phyloP scores from a whole-genome alignment of 768 basidiomycete genomes.

The Boletus barrowsii region DNA sequence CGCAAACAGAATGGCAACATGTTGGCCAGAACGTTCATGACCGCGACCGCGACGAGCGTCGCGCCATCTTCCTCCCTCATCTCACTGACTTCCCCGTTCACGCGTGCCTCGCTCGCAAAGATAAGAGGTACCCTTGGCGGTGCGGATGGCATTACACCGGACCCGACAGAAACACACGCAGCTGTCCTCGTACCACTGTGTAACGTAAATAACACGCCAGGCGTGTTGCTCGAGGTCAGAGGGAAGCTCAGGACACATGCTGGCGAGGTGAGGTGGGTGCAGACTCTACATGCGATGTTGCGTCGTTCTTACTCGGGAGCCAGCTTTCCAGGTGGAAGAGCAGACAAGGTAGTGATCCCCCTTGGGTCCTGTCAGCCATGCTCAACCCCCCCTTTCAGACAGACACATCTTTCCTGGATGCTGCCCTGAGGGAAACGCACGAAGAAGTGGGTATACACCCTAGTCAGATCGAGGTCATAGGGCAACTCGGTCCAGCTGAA shows the following conservation, averaged over 20 bases:
- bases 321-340: slow-evolving; percentile 75
- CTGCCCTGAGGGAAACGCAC: slow-evolving; percentile 68
- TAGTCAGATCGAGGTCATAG: slow-evolving; percentile 62
- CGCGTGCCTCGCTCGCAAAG: slow-evolving; percentile 30
- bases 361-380: background rate
- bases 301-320: background rate
- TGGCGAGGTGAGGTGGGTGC: slow-evolving; percentile 73
- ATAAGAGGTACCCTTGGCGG: slow-evolving; percentile 30
- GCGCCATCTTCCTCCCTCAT: slow-evolving; percentile 18
- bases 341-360: slow-evolving; percentile 50
- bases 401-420: slow-evolving; percentile 49
- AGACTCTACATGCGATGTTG: background rate
- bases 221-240: slow-evolving; percentile 71
- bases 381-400: slow-evolving; percentile 35
- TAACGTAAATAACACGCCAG: slow-evolving; percentile 64
- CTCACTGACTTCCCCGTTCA: slow-evolving; percentile 37
- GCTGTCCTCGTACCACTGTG: slow-evolving; percentile 77
- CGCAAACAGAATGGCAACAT: slow-evolving; percentile 22
- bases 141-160: slow-evolving; percentile 14
- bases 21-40: slow-evolving; percentile 27
- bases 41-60: slow-evolving; percentile 2
- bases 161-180: slow-evolving; percentile 44
- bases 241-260: slow-evolving; percentile 65
- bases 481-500: slow-evolving; percentile 61
- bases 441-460: slow-evolving; percentile 70